phyloP scores from a whole-genome alignment of 208 protist genomes.

The Vickermania ingenoplastis region DNA sequence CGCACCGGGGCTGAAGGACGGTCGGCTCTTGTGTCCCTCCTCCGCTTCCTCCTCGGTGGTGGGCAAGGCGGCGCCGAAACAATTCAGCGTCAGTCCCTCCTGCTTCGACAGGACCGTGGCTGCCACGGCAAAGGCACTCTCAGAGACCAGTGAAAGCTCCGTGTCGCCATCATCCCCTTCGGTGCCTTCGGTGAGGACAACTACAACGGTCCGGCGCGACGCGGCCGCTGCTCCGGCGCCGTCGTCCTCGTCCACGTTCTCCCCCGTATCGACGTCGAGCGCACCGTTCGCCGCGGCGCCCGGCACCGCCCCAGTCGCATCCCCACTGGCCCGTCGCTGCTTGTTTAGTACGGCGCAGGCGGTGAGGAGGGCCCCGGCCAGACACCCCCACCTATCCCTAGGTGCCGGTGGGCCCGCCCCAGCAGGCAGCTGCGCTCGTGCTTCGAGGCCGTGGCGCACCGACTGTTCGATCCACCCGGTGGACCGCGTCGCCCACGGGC shows the following conservation, averaged over 20 bases:
- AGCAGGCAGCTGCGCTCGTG: not conserved
- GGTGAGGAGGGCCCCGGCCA: constrained; percentile 56
- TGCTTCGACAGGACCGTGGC: constrained; percentile 19
- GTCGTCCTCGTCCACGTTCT: not conserved
- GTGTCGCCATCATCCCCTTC: too few species aligned
- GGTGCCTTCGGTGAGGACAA: too few species aligned
- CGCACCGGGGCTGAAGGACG: not conserved
- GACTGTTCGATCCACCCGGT: too few species aligned
- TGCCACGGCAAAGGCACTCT: constrained; percentile 58
- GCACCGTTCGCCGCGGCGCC: too few species aligned
- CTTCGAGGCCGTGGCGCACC: not conserved
- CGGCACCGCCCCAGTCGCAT: too few species aligned
- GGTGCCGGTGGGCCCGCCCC: not conserved
- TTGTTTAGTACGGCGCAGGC: constrained; percentile 35
- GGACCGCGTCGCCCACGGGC: too few species aligned
- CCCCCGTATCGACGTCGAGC: too few species aligned
- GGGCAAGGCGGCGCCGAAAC: constrained; percentile 32
- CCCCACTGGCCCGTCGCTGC: constrained; percentile 11
- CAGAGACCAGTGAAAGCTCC: constrained; percentile 28
- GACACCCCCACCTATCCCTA: constrained; percentile 32
- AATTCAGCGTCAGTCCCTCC: constrained; percentile 24
- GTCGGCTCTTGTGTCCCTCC: not conserved
- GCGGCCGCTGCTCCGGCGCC: too few species aligned
- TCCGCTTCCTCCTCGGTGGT: constrained; percentile 12
- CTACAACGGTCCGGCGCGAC: too few species aligned